Evolutionary conservation across 306 rosid species (phyloP), one percentile per base, ranked within the genome.

Genomic region (Dalbergia cochinchinensis): DNA sequence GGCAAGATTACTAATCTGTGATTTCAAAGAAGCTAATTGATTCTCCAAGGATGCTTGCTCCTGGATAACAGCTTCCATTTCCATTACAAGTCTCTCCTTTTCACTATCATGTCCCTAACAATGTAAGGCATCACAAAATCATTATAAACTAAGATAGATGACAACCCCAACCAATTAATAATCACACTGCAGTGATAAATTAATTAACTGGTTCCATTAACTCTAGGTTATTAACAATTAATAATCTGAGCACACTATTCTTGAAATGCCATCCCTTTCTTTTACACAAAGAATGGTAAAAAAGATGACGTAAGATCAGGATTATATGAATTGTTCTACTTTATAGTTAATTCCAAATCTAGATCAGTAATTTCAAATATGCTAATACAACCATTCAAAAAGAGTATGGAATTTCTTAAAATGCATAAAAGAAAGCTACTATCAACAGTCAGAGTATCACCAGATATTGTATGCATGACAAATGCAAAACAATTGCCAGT

Each of bases 11-110:
- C 78, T 66, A 53, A 87, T 84, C 80, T 86, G 94, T 19, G 80
- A 76, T 79, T 71, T 77, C 85, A 87, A 69, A 50, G 94, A 88
- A 78, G 85, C 87, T 74, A 91, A 80, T 50, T 95, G 98, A 68
- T 88, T 84, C 88, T 92, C 94, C 83, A 85, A 80, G 71, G 95
- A 84, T 31, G 87, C 83, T 85, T 78, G 78, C 89, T 95, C 99
- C 86, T 91, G 87, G 48, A 88, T 76, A 85, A 80, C 94, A 75
- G 95, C 93, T 81, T 92, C 98, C 92, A 83, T 92, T 91, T 95
- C 98, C 98, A 95, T 87, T 57, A 90, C 89, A 61, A 95, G 94
- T 86, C 88, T 95, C 94, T 95, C 97, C 83, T 89, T 92, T 79
- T 92, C 98, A 92, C 85, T 92, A 82, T 91, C 99, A 85, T 92